Conservation (phyloP, 805 yeast genomes). For the Candida insectalens region DNA sequence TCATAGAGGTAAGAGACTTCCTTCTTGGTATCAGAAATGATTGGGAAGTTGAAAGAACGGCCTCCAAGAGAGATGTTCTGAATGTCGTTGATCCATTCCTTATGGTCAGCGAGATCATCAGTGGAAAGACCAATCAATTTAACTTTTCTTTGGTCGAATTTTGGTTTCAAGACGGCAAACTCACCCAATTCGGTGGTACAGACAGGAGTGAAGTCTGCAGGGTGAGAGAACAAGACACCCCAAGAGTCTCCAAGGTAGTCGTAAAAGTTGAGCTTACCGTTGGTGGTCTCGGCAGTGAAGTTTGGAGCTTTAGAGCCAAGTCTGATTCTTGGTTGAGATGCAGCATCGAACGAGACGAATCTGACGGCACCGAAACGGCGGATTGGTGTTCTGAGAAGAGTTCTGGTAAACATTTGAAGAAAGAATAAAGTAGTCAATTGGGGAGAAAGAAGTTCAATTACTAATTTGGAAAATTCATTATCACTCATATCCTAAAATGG, state of each 20-base stretch:
- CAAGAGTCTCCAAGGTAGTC: slow-evolving; percentile 78
- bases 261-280: slow-evolving; percentile 80
- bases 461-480: too few species aligned
- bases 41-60: slow-evolving; percentile 73
- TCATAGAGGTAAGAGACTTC: slow-evolving; percentile 78
- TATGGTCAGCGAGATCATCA: slow-evolving; percentile 70
- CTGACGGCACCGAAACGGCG: slow-evolving; percentile 16
- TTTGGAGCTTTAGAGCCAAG: slow-evolving; percentile 84
- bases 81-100: slow-evolving; percentile 83
- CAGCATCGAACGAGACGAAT: slow-evolving; percentile 37
- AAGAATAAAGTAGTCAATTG: neutral
- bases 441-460: neutral
- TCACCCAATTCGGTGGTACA: slow-evolving; percentile 96
- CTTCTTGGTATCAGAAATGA: slow-evolving; percentile 80
- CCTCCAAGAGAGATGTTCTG: slow-evolving; percentile 69
- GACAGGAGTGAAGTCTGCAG: slow-evolving; percentile 95
- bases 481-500: too few species aligned
- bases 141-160: slow-evolving; percentile 74
- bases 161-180: slow-evolving; percentile 81
- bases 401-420: slow-evolving; percentile 10
- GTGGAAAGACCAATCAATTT: slow-evolving; percentile 89
- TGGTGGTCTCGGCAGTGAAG: slow-evolving; percentile 73
- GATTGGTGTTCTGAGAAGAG: slow-evolving; percentile 7
- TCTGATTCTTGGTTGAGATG: slow-evolving; percentile 55
- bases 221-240: slow-evolving; percentile 87